Conservation (phyloP, 352 stramenopile species). For the Phytophthora fragariaefolia region DNA sequence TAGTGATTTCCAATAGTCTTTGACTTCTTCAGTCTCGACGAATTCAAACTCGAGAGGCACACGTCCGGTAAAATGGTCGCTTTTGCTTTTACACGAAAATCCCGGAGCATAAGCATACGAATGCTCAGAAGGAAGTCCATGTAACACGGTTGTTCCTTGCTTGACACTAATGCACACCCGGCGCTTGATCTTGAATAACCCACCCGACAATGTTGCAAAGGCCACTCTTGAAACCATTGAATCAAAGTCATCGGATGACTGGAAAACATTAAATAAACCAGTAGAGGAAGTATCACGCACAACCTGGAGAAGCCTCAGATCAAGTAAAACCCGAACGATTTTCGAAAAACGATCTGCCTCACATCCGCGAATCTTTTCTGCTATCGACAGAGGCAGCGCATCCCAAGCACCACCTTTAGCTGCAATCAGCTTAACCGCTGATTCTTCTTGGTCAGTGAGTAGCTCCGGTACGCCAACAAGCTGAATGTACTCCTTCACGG, state of each 20-base stretch:
- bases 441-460: slow-evolving; percentile 69
- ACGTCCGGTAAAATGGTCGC: slow-evolving; percentile 57
- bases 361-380: slow-evolving; percentile 67
- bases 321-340: slow-evolving; percentile 73
- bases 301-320: slow-evolving; percentile 68
- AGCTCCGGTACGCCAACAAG: slow-evolving; percentile 72
- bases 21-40: slow-evolving; percentile 43
- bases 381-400: slow-evolving; percentile 41
- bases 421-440: slow-evolving; percentile 51
- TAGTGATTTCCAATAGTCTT: slow-evolving; percentile 78
- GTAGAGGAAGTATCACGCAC: slow-evolving; percentile 64
- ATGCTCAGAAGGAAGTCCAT: slow-evolving; percentile 53
- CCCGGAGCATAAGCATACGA: slow-evolving; percentile 72
- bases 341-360: slow-evolving; percentile 78
- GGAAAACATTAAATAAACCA: slow-evolving; percentile 62
- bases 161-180: slow-evolving; percentile 60
- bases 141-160: slow-evolving; percentile 59
- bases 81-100: slow-evolving; percentile 61
- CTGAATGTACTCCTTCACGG: slow-evolving; percentile 76
- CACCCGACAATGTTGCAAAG: slow-evolving; percentile 74
- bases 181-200: slow-evolving; percentile 64
- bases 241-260: slow-evolving; percentile 71
- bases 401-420: slow-evolving; percentile 59
- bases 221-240: slow-evolving; percentile 78
- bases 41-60: slow-evolving; percentile 68